Evolutionary conservation across 805 yeast genomes (phyloP).

Genomic region (Teunomyces lycoperdinae): DNA sequence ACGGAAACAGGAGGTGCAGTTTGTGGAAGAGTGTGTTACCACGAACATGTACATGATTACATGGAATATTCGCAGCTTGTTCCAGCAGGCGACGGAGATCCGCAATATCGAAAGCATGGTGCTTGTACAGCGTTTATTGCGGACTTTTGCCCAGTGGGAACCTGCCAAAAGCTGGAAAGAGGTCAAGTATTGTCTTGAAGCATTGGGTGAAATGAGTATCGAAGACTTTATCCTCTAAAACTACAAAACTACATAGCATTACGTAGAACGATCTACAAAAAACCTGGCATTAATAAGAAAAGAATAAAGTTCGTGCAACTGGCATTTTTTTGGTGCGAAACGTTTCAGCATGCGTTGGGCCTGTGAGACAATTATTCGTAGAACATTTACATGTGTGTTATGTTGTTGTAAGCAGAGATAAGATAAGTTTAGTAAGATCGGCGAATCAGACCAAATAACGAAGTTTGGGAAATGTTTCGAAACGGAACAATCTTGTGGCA

Average conservation of each 20-base stretch:
- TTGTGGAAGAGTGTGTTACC: background rate
- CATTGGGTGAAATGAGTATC: conserved; percentile 27
- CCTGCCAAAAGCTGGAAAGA: conserved; percentile 30
- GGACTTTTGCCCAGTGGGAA: conserved; percentile 28
- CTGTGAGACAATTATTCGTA: too few relatives aligned
- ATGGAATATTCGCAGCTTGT: conserved; percentile 37
- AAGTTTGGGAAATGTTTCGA: background rate
- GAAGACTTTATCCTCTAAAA: conserved; percentile 23
- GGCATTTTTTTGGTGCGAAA: too few relatives aligned
- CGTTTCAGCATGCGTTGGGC: too few relatives aligned
- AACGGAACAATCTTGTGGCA: background rate
- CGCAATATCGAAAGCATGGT: conserved; percentile 26
- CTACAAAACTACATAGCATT: background rate
- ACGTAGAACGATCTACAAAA: background rate
- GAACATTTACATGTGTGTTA: too few relatives aligned
- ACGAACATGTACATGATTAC: conserved; percentile 29
- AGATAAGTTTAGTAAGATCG: too few relatives aligned
- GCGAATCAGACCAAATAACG: background rate
- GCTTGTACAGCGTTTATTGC: conserved; percentile 23
- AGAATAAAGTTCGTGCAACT: background rate
- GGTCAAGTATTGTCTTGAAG: conserved; percentile 30
- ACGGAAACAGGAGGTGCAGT: conserved; percentile 12
- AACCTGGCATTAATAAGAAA: background rate
- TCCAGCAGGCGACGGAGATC: conserved; percentile 31
- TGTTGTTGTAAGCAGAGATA: too few relatives aligned